Evolutionary conservation across 495 filamentous ascomycete species (phyloP), one percentile per base, ranked within the genome.

Genomic region (Aspergillus leporis): DNA sequence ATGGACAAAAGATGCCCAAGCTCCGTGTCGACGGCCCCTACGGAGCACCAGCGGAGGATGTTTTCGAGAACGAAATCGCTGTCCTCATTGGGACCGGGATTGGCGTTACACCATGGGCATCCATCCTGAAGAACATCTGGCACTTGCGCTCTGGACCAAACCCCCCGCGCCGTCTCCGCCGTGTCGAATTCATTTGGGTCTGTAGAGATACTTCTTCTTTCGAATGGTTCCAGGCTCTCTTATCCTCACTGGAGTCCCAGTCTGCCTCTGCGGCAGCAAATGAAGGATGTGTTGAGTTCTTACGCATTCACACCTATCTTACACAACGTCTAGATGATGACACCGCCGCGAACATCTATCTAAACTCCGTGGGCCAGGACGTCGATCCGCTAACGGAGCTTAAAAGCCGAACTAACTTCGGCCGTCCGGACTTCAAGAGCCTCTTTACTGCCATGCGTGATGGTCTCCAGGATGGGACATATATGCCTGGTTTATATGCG

Each of bases 181-280:
- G 94, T 71, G 93, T 99, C 18, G 94, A 99, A 71, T 98, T 99
- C 74, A 96, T 98, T 78, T 99, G 94, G 94, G 87, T 98, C 55
- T 98, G 95, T 82, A 95, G 89, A 71, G 93, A 98, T 66, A 98
- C 92, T 2, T 85, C 81, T 38, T 97, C 93, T 0, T 98, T 98
- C 70, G 94, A 98, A 77, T 98, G 94, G 94, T 98, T 98, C 78
- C 95, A 98, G 71, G 88, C 88, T 12, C 87, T 98, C 4, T 85
- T 98, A 12, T 90, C 88, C 5, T 93, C 89, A 0, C 87, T 99
- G n/a, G 94, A 99, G 67, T 78, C 85, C 32, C 94, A 99, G 68
- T 89, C 86, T 36, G 82, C 87, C 51, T 81, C 83, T 48, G 84
- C 84, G 0, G 89, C 90, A 28, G 77, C 81, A 12, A 81, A 83